phyloP scores from a whole-genome alignment of 2,329 filamentous ascomycete species.

The Chlorencoelia australis region DNA sequence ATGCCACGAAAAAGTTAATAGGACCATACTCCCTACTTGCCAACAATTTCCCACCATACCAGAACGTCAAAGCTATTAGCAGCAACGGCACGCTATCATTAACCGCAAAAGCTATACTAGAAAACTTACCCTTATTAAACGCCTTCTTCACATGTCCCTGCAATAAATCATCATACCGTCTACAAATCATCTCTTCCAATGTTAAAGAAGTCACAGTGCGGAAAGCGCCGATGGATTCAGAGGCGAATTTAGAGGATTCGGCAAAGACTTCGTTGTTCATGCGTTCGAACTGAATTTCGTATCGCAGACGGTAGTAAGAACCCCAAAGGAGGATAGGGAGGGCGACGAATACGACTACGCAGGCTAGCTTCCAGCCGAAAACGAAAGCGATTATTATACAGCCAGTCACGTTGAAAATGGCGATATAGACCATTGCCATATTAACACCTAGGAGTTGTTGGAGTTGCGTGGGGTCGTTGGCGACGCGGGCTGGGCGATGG shows the following conservation, averaged over 20 bases:
- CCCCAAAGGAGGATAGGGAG: constrained; percentile 39
- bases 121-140: constrained; percentile 36
- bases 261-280: constrained; percentile 48
- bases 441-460: constrained; percentile 40
- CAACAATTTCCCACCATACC: constrained; percentile 30
- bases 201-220: constrained; percentile 51
- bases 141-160: constrained; percentile 37
- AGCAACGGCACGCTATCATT: constrained; percentile 45
- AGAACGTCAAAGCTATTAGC: constrained; percentile 49
- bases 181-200: constrained; percentile 46
- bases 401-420: constrained; percentile 55
- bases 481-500: constrained; percentile 36
- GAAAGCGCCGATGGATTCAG: constrained; percentile 52
- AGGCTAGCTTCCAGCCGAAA: constrained; percentile 67
- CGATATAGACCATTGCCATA: constrained; percentile 46
- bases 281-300: constrained; percentile 45
- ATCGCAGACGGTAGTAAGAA: constrained; percentile 38
- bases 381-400: constrained; percentile 57
- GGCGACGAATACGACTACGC: constrained; percentile 54
- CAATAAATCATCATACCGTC: constrained; percentile 38
- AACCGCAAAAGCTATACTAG: constrained; percentile 41
- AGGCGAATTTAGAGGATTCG: constrained; percentile 52
- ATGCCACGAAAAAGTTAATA: constrained; percentile 43
- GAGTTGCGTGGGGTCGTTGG: constrained; percentile 38
- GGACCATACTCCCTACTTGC: constrained; percentile 30